Evolutionary conservation across 345 rosid genomes (phyloP).

Genomic region (Dimocarpus longan): DNA sequence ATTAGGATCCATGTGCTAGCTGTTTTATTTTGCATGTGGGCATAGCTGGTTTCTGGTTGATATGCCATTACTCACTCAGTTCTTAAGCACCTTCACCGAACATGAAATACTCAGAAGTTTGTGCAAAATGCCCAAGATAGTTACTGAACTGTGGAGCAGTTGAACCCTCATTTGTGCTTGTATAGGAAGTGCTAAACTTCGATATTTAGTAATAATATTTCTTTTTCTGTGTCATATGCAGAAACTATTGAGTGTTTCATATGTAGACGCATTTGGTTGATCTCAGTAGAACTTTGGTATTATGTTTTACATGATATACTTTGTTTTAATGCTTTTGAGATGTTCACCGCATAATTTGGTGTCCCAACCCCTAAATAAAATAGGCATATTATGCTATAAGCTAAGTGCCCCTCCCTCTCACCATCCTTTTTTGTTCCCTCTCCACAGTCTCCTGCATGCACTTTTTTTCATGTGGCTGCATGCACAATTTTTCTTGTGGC

Average conservation of each 20-base stretch:
- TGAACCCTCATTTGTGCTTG: neutral
- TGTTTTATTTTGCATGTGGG: neutral
- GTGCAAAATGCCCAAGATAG: neutral
- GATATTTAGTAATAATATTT: neutral
- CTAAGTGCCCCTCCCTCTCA: neutral
- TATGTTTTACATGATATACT: neutral
- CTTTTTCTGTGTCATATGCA: neutral
- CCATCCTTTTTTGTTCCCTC: neutral
- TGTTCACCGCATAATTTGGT: neutral
- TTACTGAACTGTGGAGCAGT: neutral
- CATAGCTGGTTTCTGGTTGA: neutral
- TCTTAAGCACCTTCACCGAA: neutral
- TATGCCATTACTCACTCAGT: neutral
- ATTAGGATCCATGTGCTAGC: neutral
- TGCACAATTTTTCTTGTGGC: neutral
- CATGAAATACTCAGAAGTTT: neutral
- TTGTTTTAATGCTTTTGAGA: neutral
- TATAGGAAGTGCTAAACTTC: neutral
- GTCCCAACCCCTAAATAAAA: no score
- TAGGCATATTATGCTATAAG: neutral
- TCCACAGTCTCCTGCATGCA: neutral
- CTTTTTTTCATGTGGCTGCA: neutral
- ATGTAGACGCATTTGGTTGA: neutral
- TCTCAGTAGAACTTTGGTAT: neutral
- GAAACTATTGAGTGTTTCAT: neutral